Percentiles rank a stretch among this genome's conserved stretches.
These are phyloP conservation scores for Diaporthe sp. DNA, from an alignment of 2,329 filamentous ascomycete species.

Conservation along the genomic window DNA sequence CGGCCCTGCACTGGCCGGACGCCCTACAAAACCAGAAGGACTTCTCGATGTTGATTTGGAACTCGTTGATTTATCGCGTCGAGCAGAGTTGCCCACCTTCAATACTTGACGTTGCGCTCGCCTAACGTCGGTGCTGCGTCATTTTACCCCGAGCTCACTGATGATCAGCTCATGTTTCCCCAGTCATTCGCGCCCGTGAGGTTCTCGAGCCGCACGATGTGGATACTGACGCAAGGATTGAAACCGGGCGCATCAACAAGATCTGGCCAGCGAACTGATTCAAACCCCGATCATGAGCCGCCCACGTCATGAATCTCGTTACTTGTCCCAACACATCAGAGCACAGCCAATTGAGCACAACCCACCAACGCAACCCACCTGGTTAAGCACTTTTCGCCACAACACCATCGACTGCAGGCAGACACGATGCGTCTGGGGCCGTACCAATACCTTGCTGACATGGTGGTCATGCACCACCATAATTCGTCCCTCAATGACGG, in stretches of 20 bases:
- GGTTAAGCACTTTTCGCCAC: background rate
- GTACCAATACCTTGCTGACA: slow-evolving; percentile 13
- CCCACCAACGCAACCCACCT: background rate
- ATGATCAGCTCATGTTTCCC: slow-evolving; percentile 13
- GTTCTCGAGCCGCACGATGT: slow-evolving; percentile 7
- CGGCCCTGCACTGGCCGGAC: too few species aligned
- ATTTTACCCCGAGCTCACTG: slow-evolving; percentile 19
- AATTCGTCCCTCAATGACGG: slow-evolving; percentile 12
- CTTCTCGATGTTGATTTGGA: background rate
- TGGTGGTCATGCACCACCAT: slow-evolving; percentile 23
- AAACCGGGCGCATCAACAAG: slow-evolving; percentile 20
- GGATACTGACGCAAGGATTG: slow-evolving; percentile 32
- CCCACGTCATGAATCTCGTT: background rate
- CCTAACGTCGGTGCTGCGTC: slow-evolving; percentile 19
- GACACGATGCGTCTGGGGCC: background rate
- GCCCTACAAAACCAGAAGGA: too few species aligned
- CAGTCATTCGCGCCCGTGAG: slow-evolving; percentile 18
- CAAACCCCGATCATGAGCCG: background rate
- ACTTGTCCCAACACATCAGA: background rate
- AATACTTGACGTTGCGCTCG: slow-evolving; percentile 3
- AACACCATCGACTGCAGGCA: background rate
- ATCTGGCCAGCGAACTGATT: background rate
- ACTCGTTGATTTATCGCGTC: background rate
- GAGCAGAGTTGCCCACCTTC: background rate
- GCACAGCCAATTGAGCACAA: background rate